These are phyloP conservation scores for Pleurotus ostreatus DNA, from an alignment of 768 basidiomycete genomes.

Conservation along the genomic window DNA sequence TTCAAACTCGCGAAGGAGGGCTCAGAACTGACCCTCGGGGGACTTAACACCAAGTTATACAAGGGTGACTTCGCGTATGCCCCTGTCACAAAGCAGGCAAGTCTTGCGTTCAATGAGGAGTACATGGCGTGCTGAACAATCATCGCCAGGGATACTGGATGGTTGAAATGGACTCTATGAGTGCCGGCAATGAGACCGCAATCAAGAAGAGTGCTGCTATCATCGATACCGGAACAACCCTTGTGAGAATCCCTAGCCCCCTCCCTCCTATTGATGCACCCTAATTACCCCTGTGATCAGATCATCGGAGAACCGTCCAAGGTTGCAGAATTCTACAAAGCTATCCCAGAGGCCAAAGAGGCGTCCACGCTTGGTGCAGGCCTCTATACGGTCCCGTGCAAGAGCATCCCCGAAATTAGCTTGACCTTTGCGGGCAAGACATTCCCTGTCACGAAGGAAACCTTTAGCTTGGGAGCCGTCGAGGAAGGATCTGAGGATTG, in stretches of 20 bases:
- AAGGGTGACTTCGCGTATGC: slow-evolving; percentile 34
- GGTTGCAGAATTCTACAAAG: neutral
- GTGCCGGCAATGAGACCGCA: neutral
- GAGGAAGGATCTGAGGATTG: slow-evolving; percentile 51
- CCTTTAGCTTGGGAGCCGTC: slow-evolving; percentile 38
- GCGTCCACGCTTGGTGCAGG: neutral
- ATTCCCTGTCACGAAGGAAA: slow-evolving; percentile 40
- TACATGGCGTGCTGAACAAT: neutral
- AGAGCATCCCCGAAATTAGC: slow-evolving; percentile 21
- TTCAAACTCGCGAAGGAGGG: slow-evolving; percentile 33
- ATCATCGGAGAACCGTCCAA: neutral
- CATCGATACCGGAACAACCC: slow-evolving; percentile 7
- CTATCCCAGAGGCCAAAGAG: slow-evolving; percentile 1
- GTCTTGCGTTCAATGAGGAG: neutral
- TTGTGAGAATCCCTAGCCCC: neutral
- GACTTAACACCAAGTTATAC: slow-evolving; percentile 37
- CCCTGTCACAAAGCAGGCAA: neutral
- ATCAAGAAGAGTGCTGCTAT: neutral
- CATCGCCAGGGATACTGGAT: neutral
- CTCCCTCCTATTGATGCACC: neutral
- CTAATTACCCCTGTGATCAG: neutral
- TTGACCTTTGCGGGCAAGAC: slow-evolving; percentile 34
- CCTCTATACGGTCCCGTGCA: slow-evolving; percentile 23
- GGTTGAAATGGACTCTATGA: neutral
- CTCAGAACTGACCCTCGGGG: slow-evolving; percentile 48